Percentiles rank a stretch among this genome's conserved stretches.
Evolutionary conservation across 495 filamentous ascomycete species (phyloP).

Genomic region (Trichoderma orchidacearum): DNA sequence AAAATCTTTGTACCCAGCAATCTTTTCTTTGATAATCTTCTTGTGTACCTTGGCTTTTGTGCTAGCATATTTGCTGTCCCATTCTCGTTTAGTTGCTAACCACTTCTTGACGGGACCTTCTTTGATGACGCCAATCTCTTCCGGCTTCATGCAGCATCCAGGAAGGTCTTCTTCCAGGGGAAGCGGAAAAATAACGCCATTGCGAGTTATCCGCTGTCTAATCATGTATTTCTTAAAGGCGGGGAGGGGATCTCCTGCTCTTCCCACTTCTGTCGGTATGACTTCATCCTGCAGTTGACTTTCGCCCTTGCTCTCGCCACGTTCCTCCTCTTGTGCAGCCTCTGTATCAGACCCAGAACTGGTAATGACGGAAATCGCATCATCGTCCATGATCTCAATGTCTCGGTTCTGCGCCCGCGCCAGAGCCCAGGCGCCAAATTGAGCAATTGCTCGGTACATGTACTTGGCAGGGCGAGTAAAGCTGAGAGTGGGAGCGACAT

Average conservation of each 20-base stretch:
- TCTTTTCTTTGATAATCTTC: conserved; percentile 54
- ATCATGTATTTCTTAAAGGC: conserved; percentile 77
- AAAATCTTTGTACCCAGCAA: conserved; percentile 53
- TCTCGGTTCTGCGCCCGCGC: conserved; percentile 64
- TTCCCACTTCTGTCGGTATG: conserved; percentile 43
- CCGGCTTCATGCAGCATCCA: conserved; percentile 44
- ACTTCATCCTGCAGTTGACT: conserved; percentile 6
- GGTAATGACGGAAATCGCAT: conserved; percentile 61
- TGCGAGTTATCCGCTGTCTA: conserved; percentile 66
- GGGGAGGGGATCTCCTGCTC: conserved; percentile 70
- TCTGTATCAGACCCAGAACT: conserved; percentile 36
- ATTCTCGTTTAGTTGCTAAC: conserved; percentile 55
- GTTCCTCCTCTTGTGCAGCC: conserved; percentile 9
- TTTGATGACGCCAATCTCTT: conserved; percentile 66
- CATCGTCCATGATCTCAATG: conserved; percentile 73
- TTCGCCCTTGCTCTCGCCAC: conserved; percentile 4
- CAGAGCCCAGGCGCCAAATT: conserved; percentile 84
- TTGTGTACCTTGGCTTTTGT: conserved; percentile 55
- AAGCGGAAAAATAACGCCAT: conserved; percentile 57
- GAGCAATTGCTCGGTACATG: conserved; percentile 82
- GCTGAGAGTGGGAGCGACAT: conserved; percentile 79
- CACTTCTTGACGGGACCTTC: conserved; percentile 68
- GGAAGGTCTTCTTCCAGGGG: conserved; percentile 44
- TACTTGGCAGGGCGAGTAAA: conserved; percentile 90
- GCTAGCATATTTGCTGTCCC: conserved; percentile 54